These are phyloP conservation scores for Candida piceae DNA, from an alignment of 805 yeast genomes.

Conservation along the genomic window DNA sequence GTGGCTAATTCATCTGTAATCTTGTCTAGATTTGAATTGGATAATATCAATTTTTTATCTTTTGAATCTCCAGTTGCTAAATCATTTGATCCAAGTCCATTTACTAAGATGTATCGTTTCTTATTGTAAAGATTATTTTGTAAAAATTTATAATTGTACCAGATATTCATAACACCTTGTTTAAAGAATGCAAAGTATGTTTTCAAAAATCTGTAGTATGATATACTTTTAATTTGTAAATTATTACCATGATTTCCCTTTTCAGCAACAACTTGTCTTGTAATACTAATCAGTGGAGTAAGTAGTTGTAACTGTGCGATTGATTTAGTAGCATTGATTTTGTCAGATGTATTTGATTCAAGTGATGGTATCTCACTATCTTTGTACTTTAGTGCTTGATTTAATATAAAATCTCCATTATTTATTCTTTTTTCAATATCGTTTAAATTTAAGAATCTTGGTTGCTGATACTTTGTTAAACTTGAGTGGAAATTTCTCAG, in stretches of 20 bases:
- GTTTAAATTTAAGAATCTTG: neutral
- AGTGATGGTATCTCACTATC: neutral
- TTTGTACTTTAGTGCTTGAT: neutral
- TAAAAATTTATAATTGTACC: slow-evolving; percentile 37
- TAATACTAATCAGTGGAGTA: slow-evolving; percentile 4
- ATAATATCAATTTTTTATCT: slow-evolving; percentile 16
- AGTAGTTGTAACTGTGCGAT: slow-evolving; percentile 21
- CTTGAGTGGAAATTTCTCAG: no score
- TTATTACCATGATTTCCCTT: slow-evolving; percentile 3
- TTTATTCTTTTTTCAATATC: neutral
- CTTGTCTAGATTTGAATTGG: slow-evolving; percentile 8
- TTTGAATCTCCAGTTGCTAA: slow-evolving; percentile 22
- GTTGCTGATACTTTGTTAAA: no score
- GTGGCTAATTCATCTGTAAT: slow-evolving; percentile 24
- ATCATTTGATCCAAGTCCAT: slow-evolving; percentile 21
- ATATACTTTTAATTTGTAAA: slow-evolving; percentile 4
- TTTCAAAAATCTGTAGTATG: slow-evolving; percentile 17
- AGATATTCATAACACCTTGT: slow-evolving; percentile 51
- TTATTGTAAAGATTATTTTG: slow-evolving; percentile 22
- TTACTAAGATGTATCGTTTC: slow-evolving; percentile 26
- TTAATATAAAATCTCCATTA: neutral
- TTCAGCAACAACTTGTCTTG: slow-evolving; percentile 4
- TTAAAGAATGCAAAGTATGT: slow-evolving; percentile 45
- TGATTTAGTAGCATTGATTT: slow-evolving; percentile 9
- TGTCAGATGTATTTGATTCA: slow-evolving; percentile 1